phyloP scores from a whole-genome alignment of 2,329 filamentous ascomycete species.

The Trichophaea hybrida region DNA sequence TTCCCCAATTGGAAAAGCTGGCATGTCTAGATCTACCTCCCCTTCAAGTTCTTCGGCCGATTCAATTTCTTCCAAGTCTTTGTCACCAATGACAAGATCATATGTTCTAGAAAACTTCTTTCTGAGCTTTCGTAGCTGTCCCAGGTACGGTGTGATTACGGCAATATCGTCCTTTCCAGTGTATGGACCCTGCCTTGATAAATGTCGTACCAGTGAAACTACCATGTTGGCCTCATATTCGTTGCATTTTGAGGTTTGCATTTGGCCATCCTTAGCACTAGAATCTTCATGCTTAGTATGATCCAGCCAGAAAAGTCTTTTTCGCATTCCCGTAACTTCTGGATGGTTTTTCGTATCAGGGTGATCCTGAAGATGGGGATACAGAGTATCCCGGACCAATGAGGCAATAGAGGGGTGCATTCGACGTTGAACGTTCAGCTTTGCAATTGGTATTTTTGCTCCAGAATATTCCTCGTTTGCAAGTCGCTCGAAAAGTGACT shows the following conservation, averaged over 20 bases:
- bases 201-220: constrained; percentile 33
- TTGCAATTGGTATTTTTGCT: constrained; percentile 29
- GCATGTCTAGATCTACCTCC: neutral
- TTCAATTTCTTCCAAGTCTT: constrained; percentile 28
- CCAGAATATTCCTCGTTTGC: constrained; percentile 26
- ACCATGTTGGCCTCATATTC: constrained; percentile 26
- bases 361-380: constrained; percentile 43
- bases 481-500: constrained; percentile 48
- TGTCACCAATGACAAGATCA: constrained; percentile 29
- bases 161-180: constrained; percentile 33
- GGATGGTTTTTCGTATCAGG: constrained; percentile 33
- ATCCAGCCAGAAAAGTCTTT: constrained; percentile 48
- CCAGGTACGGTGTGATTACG: constrained; percentile 31
- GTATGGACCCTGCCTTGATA: constrained; percentile 36
- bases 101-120: constrained; percentile 35
- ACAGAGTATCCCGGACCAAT: constrained; percentile 44
- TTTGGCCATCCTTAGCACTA: constrained; percentile 28
- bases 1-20: neutral
- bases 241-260: constrained; percentile 23
- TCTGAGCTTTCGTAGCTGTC: constrained; percentile 28
- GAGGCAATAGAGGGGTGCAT: constrained; percentile 51
- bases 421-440: constrained; percentile 45
- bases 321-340: constrained; percentile 40
- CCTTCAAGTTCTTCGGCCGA: constrained; percentile 25
- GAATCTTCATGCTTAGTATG: constrained; percentile 38